A percentile compares a stretch with the other conserved stretches of the same genome.
Evolutionary conservation across 2,329 filamentous ascomycete species (phyloP).

Genomic region (Alternaria panax): DNA sequence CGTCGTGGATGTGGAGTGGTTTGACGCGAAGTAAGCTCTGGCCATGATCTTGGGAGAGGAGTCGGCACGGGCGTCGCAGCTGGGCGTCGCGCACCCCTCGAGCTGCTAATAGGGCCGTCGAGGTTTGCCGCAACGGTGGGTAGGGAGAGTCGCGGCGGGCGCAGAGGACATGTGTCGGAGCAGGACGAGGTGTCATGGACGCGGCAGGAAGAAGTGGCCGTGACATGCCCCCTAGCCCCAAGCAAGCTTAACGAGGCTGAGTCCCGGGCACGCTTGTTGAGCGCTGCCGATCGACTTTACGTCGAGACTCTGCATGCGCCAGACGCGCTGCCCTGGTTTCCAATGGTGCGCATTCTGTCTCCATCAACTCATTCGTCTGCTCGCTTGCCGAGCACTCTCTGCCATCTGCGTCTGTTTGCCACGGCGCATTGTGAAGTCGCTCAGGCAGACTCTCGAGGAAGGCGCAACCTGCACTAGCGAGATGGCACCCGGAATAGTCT

Average conservation of each 20-base stretch:
- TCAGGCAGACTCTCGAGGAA: neutral
- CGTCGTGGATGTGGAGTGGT: constrained; percentile 22
- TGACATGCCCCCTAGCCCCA: constrained; percentile 5
- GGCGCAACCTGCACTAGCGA: constrained; percentile 7
- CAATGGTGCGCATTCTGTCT: neutral
- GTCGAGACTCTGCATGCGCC: constrained; percentile 18
- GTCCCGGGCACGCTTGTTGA: constrained; percentile 17
- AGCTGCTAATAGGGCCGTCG: constrained; percentile 9
- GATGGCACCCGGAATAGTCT: constrained; percentile 10
- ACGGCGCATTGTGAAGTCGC: neutral
- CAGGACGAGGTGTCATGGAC: constrained; percentile 4
- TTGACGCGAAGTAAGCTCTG: constrained; percentile 27
- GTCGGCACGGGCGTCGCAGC: constrained; percentile 16
- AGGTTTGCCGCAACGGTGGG: constrained; percentile 8
- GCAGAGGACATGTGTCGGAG: constrained; percentile 12
- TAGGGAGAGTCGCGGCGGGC: constrained; percentile 6
- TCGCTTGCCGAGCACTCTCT: neutral
- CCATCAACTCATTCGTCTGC: neutral
- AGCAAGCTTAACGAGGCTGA: constrained; percentile 13
- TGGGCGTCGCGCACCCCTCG: constrained; percentile 15
- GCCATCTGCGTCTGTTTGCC: neutral
- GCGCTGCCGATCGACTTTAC: constrained; percentile 15
- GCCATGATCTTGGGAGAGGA: constrained; percentile 30
- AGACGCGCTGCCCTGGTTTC: constrained; percentile 1
- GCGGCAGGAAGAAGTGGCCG: constrained; percentile 16